Conservation (phyloP, 2,329 filamentous ascomycete species). For the Hypomyces perniciosus region DNA sequence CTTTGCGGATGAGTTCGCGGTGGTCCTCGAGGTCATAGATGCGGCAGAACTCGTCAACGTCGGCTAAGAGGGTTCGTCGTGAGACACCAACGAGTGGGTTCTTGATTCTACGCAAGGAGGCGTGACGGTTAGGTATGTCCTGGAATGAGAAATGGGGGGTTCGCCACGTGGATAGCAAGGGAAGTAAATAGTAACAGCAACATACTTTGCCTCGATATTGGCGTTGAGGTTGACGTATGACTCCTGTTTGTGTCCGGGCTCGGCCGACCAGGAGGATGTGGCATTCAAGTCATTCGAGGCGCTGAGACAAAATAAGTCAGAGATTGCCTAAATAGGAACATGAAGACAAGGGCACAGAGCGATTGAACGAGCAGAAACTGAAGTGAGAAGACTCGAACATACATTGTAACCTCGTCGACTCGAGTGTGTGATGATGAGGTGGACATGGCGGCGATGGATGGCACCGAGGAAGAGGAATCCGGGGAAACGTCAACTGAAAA, state of each 20-base stretch:
- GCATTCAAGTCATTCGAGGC: conserved; percentile 22
- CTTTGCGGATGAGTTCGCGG: conserved; percentile 55
- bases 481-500: conserved; percentile 11
- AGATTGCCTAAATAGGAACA: not conserved
- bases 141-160: conserved; percentile 2
- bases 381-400: conserved; percentile 1
- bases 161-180: conserved; percentile 9
- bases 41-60: conserved; percentile 57
- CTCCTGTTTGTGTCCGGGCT: conserved; percentile 30
- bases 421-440: conserved; percentile 19
- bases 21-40: conserved; percentile 54
- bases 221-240: conserved; percentile 38
- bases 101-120: conserved; percentile 28
- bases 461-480: conserved; percentile 8
- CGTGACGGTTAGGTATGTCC: conserved; percentile 2
- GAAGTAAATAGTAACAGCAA: not conserved
- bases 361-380: not conserved
- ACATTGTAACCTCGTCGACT: conserved; percentile 24
- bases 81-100: conserved; percentile 49
- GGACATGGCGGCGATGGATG: conserved; percentile 10
- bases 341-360: not conserved
- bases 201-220: conserved; percentile 42
- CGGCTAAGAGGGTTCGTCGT: conserved; percentile 41
- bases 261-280: conserved; percentile 27
- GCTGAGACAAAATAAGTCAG: conserved; percentile 12